Evolutionary conservation across 352 stramenopile species (phyloP), one percentile per base, ranked within the genome.

Genomic region (Vaucheria bursata): DNA sequence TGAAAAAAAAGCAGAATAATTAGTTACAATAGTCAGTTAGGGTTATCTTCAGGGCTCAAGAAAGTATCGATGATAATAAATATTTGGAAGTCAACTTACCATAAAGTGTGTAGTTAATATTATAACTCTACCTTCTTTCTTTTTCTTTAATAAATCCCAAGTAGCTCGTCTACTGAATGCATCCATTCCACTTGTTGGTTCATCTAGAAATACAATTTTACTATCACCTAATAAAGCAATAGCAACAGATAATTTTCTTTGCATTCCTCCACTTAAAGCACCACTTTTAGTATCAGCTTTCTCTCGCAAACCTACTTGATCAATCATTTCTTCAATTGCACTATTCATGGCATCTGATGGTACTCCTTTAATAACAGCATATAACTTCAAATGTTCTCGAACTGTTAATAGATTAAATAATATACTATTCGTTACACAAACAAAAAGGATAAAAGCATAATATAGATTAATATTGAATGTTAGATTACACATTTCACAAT

Each of bases 21-120:
- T n/a, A n/a, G n/a, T n/a, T n/a, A n/a, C n/a, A n/a, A n/a, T n/a
- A n/a, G n/a, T n/a, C n/a, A n/a, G n/a, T n/a, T n/a, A n/a, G n/a
- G n/a, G n/a, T n/a, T n/a, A n/a, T n/a, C n/a, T n/a, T n/a, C n/a
- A n/a, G n/a, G n/a, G n/a, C n/a, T n/a, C n/a, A n/a, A n/a, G n/a
- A n/a, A n/a, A n/a, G n/a, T n/a, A n/a, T n/a, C n/a, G n/a, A n/a
- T n/a, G n/a, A n/a, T n/a, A n/a, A n/a, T n/a, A n/a, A n/a, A n/a
- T n/a, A n/a, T n/a, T n/a, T n/a, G n/a, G n/a, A n/a, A n/a, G n/a
- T n/a, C n/a, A n/a, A n/a, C n/a, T n/a, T n/a, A n/a, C 91, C 90
- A 97, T 95, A 74, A 96, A 96, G 82, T 97, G 92, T 1, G 92
- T 97, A 4, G 91, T 95, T 71, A 95, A 81, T 32, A 96, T 86